A percentile compares a stretch with the other conserved stretches of the same genome.
Evolutionary conservation across 1,139 yeast species (phyloP).

Genomic region (Petasospora rhodanensis): DNA sequence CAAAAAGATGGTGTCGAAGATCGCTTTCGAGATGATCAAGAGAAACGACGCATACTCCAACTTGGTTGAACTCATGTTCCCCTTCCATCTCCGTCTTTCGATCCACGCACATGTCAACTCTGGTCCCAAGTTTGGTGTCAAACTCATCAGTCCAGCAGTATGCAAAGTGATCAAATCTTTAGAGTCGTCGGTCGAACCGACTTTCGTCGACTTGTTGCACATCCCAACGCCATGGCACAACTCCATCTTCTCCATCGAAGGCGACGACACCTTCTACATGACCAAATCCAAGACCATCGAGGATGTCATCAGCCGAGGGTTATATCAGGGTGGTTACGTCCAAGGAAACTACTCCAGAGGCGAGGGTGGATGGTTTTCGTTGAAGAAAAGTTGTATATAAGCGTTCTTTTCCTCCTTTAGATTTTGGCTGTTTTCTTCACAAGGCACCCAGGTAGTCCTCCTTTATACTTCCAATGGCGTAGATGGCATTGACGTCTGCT

Average conservation of each 20-base stretch:
- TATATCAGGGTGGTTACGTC: conserved; percentile 10
- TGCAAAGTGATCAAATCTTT: conserved; percentile 38
- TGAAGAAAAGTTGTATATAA: no score
- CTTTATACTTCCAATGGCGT: conserved; percentile 95
- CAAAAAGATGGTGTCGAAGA: conserved; percentile 46
- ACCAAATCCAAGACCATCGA: conserved; percentile 31
- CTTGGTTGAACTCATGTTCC: conserved; percentile 54
- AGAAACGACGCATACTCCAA: conserved; percentile 63
- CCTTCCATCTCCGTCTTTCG: conserved; percentile 54
- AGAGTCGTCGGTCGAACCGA: conserved; percentile 32
- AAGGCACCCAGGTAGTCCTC: conserved; percentile 91
- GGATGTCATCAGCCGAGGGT: conserved; percentile 27
- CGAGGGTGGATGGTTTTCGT: no score
- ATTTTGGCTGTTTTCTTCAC: no score
- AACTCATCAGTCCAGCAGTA: conserved; percentile 39
- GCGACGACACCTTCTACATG: conserved; percentile 28
- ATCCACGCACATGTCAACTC: conserved; percentile 56
- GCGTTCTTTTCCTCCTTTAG: no score
- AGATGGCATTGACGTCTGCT: conserved; percentile 94
- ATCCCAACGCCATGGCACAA: conserved; percentile 70
- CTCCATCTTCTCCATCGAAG: conserved; percentile 40
- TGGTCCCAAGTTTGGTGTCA: conserved; percentile 58
- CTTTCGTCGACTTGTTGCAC: conserved; percentile 46
- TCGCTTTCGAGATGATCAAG: conserved; percentile 62
- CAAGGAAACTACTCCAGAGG: conserved; percentile 7